Evolutionary conservation across 331 rosid genomes (phyloP).

Genomic region (Phaseolus coccineus): DNA sequence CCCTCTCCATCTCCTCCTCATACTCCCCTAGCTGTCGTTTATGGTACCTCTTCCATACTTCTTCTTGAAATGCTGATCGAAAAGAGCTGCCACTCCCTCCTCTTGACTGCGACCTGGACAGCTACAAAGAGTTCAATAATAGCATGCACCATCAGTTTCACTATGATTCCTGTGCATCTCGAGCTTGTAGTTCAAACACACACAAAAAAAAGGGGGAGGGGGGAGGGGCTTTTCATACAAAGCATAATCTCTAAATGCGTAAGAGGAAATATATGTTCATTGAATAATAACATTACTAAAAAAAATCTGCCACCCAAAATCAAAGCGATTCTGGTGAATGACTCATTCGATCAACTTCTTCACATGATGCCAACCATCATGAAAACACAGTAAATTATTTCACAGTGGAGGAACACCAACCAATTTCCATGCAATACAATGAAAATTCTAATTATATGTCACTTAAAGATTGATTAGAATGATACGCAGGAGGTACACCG

Average conservation of each 20-base stretch:
- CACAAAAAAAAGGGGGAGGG: neutral
- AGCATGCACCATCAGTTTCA: slow-evolving; percentile 48
- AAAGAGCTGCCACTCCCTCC: slow-evolving; percentile 63
- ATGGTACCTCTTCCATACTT: slow-evolving; percentile 74
- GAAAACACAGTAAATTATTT: too few species aligned
- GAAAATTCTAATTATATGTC: neutral
- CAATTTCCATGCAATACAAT: neutral
- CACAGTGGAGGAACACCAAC: neutral
- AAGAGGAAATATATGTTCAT: neutral
- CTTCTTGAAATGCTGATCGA: slow-evolving; percentile 77
- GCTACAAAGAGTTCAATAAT: slow-evolving; percentile 56
- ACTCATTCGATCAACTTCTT: slow-evolving; percentile 3
- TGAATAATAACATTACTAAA: slow-evolving; percentile 4
- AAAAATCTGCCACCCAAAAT: neutral
- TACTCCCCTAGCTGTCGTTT: slow-evolving; percentile 80
- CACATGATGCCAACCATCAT: too few species aligned
- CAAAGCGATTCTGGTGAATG: neutral
- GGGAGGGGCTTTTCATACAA: neutral
- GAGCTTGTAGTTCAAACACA: neutral
- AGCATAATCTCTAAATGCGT: neutral
- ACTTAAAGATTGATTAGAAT: too few species aligned
- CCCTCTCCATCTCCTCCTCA: slow-evolving; percentile 93
- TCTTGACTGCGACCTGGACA: slow-evolving; percentile 66
- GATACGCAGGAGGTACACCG: too few species aligned
- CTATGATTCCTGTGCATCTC: neutral